Evolutionary conservation across 768 basidiomycete species (phyloP).

Genomic region (Kwoniella pini): DNA sequence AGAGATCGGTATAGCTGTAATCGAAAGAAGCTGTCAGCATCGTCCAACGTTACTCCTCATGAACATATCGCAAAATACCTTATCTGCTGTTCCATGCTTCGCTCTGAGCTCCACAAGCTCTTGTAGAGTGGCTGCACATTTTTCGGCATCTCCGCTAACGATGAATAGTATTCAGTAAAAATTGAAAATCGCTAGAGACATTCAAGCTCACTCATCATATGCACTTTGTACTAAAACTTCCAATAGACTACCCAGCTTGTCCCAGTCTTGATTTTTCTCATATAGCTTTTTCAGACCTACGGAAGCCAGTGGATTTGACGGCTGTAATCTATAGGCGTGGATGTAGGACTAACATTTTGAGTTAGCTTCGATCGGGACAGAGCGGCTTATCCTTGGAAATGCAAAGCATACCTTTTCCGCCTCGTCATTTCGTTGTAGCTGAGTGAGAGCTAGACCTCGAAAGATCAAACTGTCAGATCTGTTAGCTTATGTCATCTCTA

Average conservation of each 20-base stretch:
- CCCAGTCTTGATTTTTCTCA: constrained; percentile 34
- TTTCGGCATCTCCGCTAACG: constrained; percentile 71
- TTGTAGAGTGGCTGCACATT: constrained; percentile 79
- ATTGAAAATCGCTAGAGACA: background rate
- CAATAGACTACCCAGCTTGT: constrained; percentile 53
- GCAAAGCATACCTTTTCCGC: constrained; percentile 80
- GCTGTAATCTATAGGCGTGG: constrained; percentile 70
- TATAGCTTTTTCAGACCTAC: constrained; percentile 50
- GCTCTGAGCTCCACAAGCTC: constrained; percentile 68
- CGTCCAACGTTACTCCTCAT: background rate
- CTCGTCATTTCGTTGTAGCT: constrained; percentile 68
- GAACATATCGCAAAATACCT: constrained; percentile 57
- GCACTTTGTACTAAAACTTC: constrained; percentile 64
- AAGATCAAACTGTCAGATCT: constrained; percentile 70
- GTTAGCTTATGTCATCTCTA: background rate
- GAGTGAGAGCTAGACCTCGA: constrained; percentile 74
- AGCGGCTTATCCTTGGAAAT: background rate
- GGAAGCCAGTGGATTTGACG: constrained; percentile 70
- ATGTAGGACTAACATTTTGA: constrained; percentile 64
- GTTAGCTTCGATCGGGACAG: background rate
- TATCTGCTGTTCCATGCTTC: constrained; percentile 63
- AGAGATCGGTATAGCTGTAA: constrained; percentile 68
- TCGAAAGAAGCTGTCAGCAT: background rate
- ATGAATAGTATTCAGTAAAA: no score
- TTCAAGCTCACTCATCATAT: constrained; percentile 60